Conservation (phyloP, 306 rosid species). For the Corylus heterophylla region DNA sequence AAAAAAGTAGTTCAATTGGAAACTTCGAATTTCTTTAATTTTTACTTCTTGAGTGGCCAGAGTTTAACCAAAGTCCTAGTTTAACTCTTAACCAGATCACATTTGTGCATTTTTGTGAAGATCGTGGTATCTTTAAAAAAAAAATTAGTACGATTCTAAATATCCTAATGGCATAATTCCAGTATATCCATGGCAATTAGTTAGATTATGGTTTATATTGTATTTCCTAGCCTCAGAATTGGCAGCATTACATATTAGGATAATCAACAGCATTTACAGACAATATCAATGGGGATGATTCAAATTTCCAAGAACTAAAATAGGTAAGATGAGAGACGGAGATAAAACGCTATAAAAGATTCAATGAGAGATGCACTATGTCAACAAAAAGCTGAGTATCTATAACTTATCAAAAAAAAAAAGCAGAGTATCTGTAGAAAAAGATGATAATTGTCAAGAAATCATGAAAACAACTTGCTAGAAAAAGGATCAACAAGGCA, state of each 20-base stretch:
- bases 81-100: background rate
- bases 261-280: background rate
- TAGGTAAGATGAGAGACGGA: background rate
- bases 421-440: background rate
- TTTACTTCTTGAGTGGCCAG: constrained; percentile 1
- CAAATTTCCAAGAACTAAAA: background rate
- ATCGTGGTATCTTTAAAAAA: background rate
- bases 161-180: background rate
- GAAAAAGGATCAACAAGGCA: background rate
- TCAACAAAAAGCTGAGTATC: background rate
- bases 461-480: background rate
- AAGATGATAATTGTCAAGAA: background rate
- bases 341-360: background rate
- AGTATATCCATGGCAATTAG: background rate
- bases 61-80: background rate
- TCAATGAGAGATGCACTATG: background rate
- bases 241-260: background rate
- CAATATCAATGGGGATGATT: background rate
- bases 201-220: background rate
- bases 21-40: background rate
- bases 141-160: background rate
- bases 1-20: background rate
- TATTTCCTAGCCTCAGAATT: background rate
- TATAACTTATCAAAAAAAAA: background rate
- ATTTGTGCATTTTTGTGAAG: background rate